Conservation (phyloP, 352 stramenopile genomes). For the Chrysophaeum taylorii region DNA sequence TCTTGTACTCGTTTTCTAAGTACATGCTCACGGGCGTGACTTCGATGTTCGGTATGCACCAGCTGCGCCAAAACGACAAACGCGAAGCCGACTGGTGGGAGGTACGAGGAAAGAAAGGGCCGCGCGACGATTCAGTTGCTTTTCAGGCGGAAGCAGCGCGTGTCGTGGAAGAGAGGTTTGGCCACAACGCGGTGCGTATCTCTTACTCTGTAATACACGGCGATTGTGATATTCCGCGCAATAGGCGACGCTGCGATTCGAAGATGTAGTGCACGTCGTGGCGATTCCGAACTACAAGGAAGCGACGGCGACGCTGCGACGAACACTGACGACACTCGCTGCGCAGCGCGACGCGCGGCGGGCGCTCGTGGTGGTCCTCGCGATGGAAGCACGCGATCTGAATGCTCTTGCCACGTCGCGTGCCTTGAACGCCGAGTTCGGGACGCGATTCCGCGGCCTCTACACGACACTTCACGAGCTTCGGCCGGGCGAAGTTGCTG, state of each 20-base stretch:
- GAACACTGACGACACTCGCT: background rate
- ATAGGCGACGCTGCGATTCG: conserved; percentile 1
- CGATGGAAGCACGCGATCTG: background rate
- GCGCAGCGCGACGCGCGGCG: background rate
- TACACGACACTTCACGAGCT: conserved; percentile 1
- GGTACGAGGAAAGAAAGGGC: no score
- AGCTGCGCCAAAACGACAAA: background rate
- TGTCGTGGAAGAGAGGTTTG: no score
- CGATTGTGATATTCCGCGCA: no score
- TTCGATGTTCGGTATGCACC: background rate
- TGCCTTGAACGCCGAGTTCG: background rate
- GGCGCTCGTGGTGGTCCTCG: conserved; percentile 4
- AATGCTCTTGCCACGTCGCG: background rate
- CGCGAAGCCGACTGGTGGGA: background rate
- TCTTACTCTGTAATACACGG: no score
- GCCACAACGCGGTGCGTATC: no score
- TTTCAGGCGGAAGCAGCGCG: no score
- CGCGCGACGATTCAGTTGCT: no score
- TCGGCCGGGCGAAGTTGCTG: background rate
- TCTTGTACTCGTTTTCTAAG: conserved; percentile 5
- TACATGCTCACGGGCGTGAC: background rate
- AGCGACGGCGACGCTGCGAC: background rate
- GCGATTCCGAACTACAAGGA: conserved; percentile 11
- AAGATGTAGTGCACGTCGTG: conserved; percentile 3
- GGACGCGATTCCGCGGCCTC: background rate